Conservation (phyloP, 1,284 basidiomycete species). For the Termitomyces sp. region DNA sequence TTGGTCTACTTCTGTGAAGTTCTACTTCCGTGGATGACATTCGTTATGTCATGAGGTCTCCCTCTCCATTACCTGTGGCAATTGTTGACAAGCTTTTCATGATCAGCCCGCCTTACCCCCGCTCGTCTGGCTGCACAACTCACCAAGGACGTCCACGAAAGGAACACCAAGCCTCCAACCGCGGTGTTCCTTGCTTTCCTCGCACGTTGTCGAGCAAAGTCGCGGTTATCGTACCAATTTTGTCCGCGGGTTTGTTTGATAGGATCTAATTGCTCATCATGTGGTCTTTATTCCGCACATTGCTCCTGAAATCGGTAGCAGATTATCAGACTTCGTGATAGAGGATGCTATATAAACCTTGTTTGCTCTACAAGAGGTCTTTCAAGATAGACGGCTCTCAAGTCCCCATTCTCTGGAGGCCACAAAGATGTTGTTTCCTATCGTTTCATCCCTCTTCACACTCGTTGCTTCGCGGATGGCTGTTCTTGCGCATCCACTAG, state of each 20-base stretch:
- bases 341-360: slow-evolving; percentile 8
- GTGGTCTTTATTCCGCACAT: slow-evolving; percentile 5
- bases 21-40: background rate
- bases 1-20: background rate
- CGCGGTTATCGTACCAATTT: background rate
- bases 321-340: background rate
- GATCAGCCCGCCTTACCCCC: background rate
- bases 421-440: background rate
- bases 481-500: slow-evolving; percentile 15
- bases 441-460: background rate
- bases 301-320: background rate
- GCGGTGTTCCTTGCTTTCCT: slow-evolving; percentile 4
- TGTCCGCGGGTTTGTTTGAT: slow-evolving; percentile 10
- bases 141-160: background rate
- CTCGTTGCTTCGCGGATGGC: background rate
- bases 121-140: background rate
- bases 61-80: background rate
- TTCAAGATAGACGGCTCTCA: background rate
- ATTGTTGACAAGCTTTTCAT: background rate
- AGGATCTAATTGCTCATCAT: slow-evolving; percentile 3
- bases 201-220: background rate
- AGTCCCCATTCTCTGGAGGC: background rate
- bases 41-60: background rate
- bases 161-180: background rate
- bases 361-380: background rate